Evolutionary conservation across 306 rosid genomes (phyloP), one percentile per base, ranked within the genome.

Genomic region (Cucurbita ficifolia): DNA sequence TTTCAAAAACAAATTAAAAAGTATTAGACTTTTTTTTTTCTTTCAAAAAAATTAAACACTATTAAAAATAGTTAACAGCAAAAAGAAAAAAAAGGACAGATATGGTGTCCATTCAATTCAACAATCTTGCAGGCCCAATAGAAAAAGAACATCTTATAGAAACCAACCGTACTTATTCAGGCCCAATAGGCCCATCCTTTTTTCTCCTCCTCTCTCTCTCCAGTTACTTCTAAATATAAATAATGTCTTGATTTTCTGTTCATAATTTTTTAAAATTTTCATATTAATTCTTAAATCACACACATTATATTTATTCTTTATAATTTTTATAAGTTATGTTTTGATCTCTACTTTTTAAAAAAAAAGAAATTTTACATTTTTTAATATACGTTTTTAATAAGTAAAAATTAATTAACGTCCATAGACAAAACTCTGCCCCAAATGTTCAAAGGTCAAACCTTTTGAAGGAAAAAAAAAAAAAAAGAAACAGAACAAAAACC

Each of bases 391-490:
- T n/a, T n/a, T n/a, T n/a, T n/a, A n/a, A n/a, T n/a, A n/a, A n/a
- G n/a, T n/a, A n/a, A n/a, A n/a, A n/a, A n/a, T n/a, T n/a, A n/a
- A n/a, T n/a, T n/a, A n/a, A n/a, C n/a, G n/a, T n/a, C n/a, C 3
- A 42, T 40, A 42, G 53, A 64, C 49, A 64, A 43, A 65, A 19
- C 33, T 29, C 33, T 29, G 33, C 14, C 35, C 51, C 51, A 67
- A 67, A 67, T 67, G 72, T 21, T 67, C 12, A 67, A 43, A 67
- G 73, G 73, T 67, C 73, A 67, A 67, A 67, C 18, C 73, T 67
- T 67, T 67, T 67, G 73, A 6, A 67, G 54, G 2, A 58, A 7
- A 9, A 2, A 12, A 7, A 38, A 5, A 13, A 17, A n/a, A 62
- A 43, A 8, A 5, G 6, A 19, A 18, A 53, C 10, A 14, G 14